A percentile compares a stretch with the other conserved stretches of the same genome.
Evolutionary conservation across 1,139 yeast species (phyloP).

Genomic region (Diutina scorzettiae): DNA sequence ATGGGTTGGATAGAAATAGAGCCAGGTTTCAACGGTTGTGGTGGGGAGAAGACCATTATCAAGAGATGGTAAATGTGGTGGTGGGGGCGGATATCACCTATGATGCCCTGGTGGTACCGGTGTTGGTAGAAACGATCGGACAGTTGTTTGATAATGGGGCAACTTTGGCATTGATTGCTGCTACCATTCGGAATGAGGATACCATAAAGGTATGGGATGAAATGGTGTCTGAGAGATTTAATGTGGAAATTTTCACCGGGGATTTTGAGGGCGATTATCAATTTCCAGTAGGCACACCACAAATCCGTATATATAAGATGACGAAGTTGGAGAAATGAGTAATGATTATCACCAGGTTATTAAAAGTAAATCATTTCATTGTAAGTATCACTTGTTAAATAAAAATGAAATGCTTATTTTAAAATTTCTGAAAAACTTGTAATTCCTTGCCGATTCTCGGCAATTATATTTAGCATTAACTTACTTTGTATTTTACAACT

Average conservation of each 20-base stretch:
- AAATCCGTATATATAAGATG: constrained; percentile 33
- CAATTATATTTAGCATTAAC: too few species aligned
- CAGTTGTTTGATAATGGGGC: neutral
- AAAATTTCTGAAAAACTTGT: neutral
- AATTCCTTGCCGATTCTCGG: neutral
- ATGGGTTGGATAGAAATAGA: constrained; percentile 12
- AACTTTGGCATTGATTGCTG: constrained; percentile 40
- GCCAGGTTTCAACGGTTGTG: constrained; percentile 24
- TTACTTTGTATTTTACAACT: too few species aligned
- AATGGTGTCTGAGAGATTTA: constrained; percentile 19
- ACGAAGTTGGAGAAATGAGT: too few species aligned
- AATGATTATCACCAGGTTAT: neutral
- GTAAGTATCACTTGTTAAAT: neutral
- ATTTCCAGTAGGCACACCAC: constrained; percentile 27
- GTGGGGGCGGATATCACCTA: constrained; percentile 85
- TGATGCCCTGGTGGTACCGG: constrained; percentile 50
- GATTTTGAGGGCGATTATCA: constrained; percentile 16
- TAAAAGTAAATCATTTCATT: neutral
- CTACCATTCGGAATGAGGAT: constrained; percentile 55
- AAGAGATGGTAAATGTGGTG: constrained; percentile 21
- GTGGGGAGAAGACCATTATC: constrained; percentile 41
- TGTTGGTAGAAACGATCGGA: constrained; percentile 38
- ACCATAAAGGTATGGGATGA: constrained; percentile 47
- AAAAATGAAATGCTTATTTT: neutral
- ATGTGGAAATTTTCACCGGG: constrained; percentile 20